Evolutionary conservation across 177 flowering plant genomes (phyloP).

Genomic region (Vitis hybrid): DNA sequence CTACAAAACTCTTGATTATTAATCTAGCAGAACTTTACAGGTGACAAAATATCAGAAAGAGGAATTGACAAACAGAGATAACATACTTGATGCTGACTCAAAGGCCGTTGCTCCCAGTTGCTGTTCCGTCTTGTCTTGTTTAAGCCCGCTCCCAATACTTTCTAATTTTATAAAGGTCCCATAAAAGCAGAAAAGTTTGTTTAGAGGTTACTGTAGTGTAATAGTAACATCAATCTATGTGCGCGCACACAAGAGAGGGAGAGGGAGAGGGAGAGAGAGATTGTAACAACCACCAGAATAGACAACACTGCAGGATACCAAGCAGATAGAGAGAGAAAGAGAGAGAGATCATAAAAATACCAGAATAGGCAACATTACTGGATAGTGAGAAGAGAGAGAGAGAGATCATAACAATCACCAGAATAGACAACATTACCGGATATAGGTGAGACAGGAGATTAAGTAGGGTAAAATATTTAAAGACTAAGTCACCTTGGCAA

Average conservation of each 20-base stretch:
- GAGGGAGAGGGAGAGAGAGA: too few species aligned
- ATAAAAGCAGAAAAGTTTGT: neutral
- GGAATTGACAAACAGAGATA: neutral
- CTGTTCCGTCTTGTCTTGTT: conserved; percentile 92
- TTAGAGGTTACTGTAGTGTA: neutral
- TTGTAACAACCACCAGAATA: too few species aligned
- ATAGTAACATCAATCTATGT: too few species aligned
- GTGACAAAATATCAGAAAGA: neutral
- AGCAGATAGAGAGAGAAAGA: neutral
- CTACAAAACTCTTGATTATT: too few species aligned
- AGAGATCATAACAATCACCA: neutral
- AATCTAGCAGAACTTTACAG: too few species aligned
- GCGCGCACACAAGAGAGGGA: too few species aligned
- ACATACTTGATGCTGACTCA: conserved; percentile 71
- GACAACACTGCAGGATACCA: too few species aligned
- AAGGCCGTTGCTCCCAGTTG: conserved; percentile 95
- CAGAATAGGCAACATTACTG: neutral
- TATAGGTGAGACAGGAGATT: neutral
- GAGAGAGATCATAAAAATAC: neutral
- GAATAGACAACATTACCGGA: neutral
- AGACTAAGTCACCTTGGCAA: conserved; percentile 58
- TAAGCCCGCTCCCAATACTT: conserved; percentile 81
- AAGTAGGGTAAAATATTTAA: neutral
- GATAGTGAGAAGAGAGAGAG: neutral
- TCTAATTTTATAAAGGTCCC: conserved; percentile 29